A percentile compares a stretch with the other conserved stretches of the same genome.
Evolutionary conservation across 139 green algal genomes (phyloP).

Genomic region (Desmodesmus armatus): DNA sequence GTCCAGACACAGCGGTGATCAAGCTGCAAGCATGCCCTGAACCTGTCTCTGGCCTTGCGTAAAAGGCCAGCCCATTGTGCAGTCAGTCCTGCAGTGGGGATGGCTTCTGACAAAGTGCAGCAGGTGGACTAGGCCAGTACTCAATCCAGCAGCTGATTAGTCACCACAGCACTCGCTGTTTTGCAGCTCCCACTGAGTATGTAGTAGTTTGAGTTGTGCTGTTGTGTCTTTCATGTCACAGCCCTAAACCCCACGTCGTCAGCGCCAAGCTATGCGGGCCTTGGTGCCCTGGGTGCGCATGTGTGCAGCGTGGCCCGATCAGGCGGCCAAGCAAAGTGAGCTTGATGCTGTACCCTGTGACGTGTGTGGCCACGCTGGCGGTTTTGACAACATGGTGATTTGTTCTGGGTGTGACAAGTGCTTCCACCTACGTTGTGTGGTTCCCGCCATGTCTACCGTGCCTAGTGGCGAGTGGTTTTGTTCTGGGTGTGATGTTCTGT

Average conservation of each 20-base stretch:
- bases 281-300: background rate
- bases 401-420: constrained; percentile 31
- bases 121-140: too few relatives aligned
- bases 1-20: too few relatives aligned
- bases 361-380: constrained; percentile 1
- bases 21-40: too few relatives aligned
- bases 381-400: constrained; percentile 43
- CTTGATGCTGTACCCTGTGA: constrained; percentile 16
- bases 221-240: constrained; percentile 30
- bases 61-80: too few relatives aligned
- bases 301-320: constrained; percentile 12
- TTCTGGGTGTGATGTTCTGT: constrained; percentile 30
- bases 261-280: constrained; percentile 15
- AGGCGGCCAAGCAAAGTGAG: background rate
- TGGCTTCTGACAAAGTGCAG: too few relatives aligned
- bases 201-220: constrained; percentile 35
- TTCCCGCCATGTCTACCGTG: constrained; percentile 31
- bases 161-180: too few relatives aligned
- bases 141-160: too few relatives aligned
- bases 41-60: too few relatives aligned
- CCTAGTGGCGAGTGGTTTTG: constrained; percentile 40
- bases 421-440: constrained; percentile 28
- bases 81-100: too few relatives aligned
- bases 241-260: constrained; percentile 24
- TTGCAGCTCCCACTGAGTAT: constrained; percentile 31